A percentile compares a stretch with the other conserved stretches of the same genome.
These are phyloP conservation scores for Candida insectalens DNA, from an alignment of 805 yeast genomes.

Conservation along the genomic window DNA sequence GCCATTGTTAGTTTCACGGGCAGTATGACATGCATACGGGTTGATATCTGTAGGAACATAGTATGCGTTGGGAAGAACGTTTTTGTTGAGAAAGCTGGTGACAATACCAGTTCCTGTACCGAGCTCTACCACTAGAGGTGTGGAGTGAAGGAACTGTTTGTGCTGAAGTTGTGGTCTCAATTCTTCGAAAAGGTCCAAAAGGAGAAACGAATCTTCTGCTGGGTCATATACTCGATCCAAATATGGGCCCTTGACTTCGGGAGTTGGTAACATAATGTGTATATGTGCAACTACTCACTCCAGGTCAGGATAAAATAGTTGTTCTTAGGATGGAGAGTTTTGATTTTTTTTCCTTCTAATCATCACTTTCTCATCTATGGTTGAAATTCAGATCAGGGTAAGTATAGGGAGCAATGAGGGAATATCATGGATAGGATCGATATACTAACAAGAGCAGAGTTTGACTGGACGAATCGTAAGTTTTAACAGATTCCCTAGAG, in stretches of 20 bases:
- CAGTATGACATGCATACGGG: constrained; percentile 60
- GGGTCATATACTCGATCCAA: constrained; percentile 85
- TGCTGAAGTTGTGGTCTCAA: constrained; percentile 29
- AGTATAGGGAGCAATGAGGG: too few species aligned
- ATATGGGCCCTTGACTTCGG: constrained; percentile 45
- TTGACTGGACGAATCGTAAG: constrained; percentile 70
- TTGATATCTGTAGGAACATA: constrained; percentile 72
- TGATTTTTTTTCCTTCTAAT: too few species aligned
- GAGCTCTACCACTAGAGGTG: constrained; percentile 65
- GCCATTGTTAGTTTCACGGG: constrained; percentile 28
- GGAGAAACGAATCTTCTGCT: constrained; percentile 81
- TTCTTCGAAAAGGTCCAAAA: constrained; percentile 71
- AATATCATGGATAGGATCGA: too few species aligned
- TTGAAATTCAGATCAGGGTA: constrained; percentile 24
- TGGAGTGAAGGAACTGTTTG: constrained; percentile 15
- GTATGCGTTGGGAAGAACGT: constrained; percentile 43
- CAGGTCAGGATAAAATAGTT: too few species aligned
- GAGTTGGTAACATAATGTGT: constrained; percentile 92
- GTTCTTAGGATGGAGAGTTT: too few species aligned
- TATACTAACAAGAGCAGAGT: constrained; percentile 30
- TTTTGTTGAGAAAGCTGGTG: constrained; percentile 59
- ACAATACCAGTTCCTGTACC: constrained; percentile 94
- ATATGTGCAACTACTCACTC: too few species aligned
- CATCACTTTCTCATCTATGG: constrained; percentile 8
- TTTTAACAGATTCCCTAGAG: constrained; percentile 2